Conservation (phyloP, 1,284 basidiomycete species). For the Coniferiporia sulphurascens region DNA sequence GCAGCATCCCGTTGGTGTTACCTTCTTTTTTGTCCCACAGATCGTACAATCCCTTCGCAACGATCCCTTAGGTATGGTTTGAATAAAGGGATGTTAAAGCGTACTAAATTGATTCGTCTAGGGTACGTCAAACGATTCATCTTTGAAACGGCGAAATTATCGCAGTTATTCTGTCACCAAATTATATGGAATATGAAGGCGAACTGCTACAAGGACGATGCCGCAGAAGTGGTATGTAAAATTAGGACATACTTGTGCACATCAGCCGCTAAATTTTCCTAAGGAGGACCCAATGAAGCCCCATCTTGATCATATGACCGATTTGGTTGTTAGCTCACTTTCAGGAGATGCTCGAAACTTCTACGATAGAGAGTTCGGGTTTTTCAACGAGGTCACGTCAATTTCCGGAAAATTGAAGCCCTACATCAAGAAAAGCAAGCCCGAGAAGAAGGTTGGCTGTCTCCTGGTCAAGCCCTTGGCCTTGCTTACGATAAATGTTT, state of each 20-base stretch:
- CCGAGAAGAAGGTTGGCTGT: constrained; percentile 85
- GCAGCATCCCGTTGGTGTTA: constrained; percentile 90
- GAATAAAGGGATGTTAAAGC: not conserved
- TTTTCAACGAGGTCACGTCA: constrained; percentile 95
- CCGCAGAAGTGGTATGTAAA: constrained; percentile 66
- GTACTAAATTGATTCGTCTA: constrained; percentile 26
- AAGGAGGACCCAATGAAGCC: constrained; percentile 96
- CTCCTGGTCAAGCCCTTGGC: not conserved
- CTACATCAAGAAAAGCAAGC: constrained; percentile 92
- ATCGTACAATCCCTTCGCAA: constrained; percentile 93
- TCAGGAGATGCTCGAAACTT: constrained; percentile 90
- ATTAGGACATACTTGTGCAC: not conserved
- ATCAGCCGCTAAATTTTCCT: constrained; percentile 12
- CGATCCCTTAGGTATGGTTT: constrained; percentile 71
- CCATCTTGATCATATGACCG: constrained; percentile 82
- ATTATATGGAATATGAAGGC: constrained; percentile 99
- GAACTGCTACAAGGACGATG: constrained; percentile 93
- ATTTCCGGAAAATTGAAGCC: constrained; percentile 98
- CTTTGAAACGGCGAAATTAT: constrained; percentile 96
- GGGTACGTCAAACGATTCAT: constrained; percentile 96
- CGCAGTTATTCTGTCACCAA: constrained; percentile 98
- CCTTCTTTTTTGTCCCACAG: constrained; percentile 99
- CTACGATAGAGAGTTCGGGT: constrained; percentile 93
- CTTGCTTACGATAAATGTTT: constrained; percentile 4
- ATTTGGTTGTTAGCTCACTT: constrained; percentile 77